phyloP scores from a whole-genome alignment of 2,329 filamentous ascomycete genomes.

The Fusarium sterilihyphosum region DNA sequence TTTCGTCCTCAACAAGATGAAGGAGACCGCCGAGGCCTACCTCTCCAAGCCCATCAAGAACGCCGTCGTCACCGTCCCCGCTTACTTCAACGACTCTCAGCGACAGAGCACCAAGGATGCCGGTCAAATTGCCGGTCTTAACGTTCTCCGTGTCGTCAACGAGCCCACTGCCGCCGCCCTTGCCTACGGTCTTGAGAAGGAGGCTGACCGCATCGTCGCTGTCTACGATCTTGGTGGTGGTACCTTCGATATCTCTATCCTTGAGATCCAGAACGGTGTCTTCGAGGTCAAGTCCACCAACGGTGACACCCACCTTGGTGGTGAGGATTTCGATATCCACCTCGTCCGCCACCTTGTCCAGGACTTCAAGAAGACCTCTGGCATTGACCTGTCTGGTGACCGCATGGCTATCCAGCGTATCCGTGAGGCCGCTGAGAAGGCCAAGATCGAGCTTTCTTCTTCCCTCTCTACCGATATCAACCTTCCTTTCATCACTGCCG shows the following conservation, averaged over 20 bases:
- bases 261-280: slow-evolving; percentile 97
- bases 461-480: slow-evolving; percentile 97
- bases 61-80: slow-evolving; percentile 94
- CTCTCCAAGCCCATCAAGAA: slow-evolving; percentile 85
- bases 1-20: slow-evolving; percentile 98
- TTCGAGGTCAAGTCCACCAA: slow-evolving; percentile 99
- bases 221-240: slow-evolving; percentile 98
- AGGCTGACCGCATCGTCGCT: slow-evolving; percentile 86
- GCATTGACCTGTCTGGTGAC: slow-evolving; percentile 88
- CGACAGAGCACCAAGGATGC: slow-evolving; percentile 98
- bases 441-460: slow-evolving; percentile 98
- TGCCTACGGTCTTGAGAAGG: slow-evolving; percentile 96
- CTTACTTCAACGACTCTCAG: slow-evolving; percentile 99
- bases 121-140: slow-evolving; percentile 93
- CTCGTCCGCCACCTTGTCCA: slow-evolving; percentile 93
- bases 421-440: slow-evolving; percentile 98
- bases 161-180: slow-evolving; percentile 96
- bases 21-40: slow-evolving; percentile 96
- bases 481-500: slow-evolving; percentile 97
- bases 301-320: slow-evolving; percentile 97
- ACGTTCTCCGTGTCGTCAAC: slow-evolving; percentile 97
- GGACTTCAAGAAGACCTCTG: slow-evolving; percentile 96
- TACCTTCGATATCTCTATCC: slow-evolving; percentile 98
- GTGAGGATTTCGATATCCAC: slow-evolving; percentile 96
- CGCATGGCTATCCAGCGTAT: slow-evolving; percentile 99